These are phyloP conservation scores for Chaetomidium leptoderma DNA, from an alignment of 495 filamentous ascomycete genomes.

Conservation along the genomic window DNA sequence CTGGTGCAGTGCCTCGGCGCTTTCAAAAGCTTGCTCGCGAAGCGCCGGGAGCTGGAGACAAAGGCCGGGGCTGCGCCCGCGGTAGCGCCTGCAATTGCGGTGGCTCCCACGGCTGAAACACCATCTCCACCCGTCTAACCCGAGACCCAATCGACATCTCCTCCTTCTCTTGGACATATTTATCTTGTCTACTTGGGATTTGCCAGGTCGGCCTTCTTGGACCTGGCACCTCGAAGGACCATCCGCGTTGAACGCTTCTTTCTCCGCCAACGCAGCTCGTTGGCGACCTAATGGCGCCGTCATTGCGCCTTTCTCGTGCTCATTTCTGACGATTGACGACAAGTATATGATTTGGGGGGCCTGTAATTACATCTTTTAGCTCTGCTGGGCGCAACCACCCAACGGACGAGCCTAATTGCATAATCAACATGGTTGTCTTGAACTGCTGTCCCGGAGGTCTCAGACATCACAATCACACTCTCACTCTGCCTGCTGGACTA, in stretches of 20 bases:
- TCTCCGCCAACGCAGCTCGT: neutral
- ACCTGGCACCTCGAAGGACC: neutral
- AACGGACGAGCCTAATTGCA: neutral
- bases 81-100: neutral
- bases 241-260: neutral
- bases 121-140: neutral
- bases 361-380: neutral
- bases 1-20: conserved; percentile 82
- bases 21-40: conserved; percentile 81
- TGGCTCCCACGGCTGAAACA: neutral
- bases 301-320: neutral
- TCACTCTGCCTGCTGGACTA: too few species aligned
- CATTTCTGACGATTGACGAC: conserved; percentile 15
- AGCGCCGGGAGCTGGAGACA: conserved; percentile 54
- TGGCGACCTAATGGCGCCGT: neutral
- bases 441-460: too few species aligned
- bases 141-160: neutral
- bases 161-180: neutral
- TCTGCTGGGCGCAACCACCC: neutral
- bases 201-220: neutral
- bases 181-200: neutral
- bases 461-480: too few species aligned
- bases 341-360: conserved; percentile 8
- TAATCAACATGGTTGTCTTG: conserved; percentile 1
- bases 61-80: conserved; percentile 25